Conservation (phyloP, 805 yeast species). For the Nakazawaea laoshanensis region DNA sequence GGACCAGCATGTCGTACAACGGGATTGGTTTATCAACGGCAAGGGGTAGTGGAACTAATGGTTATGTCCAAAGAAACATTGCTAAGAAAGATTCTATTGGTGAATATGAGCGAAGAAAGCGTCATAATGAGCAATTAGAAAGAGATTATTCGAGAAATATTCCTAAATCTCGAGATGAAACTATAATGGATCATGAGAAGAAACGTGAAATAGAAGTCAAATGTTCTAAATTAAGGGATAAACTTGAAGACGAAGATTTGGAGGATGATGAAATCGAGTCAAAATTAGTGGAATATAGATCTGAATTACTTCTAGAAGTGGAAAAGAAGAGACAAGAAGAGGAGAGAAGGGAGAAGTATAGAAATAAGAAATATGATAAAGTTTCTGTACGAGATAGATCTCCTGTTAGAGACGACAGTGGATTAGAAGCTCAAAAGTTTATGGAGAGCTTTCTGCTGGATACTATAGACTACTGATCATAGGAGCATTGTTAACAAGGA, state of each 20-base stretch:
- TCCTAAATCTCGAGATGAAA: conserved; percentile 12
- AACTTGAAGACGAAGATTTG: conserved; percentile 37
- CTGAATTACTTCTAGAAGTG: conserved; percentile 11
- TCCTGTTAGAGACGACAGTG: background rate
- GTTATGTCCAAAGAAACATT: conserved; percentile 43
- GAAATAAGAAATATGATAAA: background rate
- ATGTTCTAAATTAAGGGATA: conserved; percentile 43
- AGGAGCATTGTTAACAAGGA: background rate
- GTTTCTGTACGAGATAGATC: background rate
- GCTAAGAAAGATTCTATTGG: conserved; percentile 22
- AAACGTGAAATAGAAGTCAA: conserved; percentile 32
- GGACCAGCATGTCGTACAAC: conserved; percentile 44
- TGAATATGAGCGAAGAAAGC: conserved; percentile 28
- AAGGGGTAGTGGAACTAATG: conserved; percentile 58
- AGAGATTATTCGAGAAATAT: conserved; percentile 7
- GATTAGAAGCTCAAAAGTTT: conserved; percentile 10
- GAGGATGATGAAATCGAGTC: conserved; percentile 24
- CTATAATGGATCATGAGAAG: conserved; percentile 25
- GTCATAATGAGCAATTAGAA: conserved; percentile 13
- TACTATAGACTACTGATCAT: conserved; percentile 2
- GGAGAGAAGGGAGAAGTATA: conserved; percentile 1
- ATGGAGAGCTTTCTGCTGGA: conserved; percentile 10
- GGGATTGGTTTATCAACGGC: conserved; percentile 51
- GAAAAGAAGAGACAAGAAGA: background rate
- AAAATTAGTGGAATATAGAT: conserved; percentile 21